These are phyloP conservation scores for Echeveria elegans DNA, from an alignment of 164 flowering plant species.

Conservation along the genomic window DNA sequence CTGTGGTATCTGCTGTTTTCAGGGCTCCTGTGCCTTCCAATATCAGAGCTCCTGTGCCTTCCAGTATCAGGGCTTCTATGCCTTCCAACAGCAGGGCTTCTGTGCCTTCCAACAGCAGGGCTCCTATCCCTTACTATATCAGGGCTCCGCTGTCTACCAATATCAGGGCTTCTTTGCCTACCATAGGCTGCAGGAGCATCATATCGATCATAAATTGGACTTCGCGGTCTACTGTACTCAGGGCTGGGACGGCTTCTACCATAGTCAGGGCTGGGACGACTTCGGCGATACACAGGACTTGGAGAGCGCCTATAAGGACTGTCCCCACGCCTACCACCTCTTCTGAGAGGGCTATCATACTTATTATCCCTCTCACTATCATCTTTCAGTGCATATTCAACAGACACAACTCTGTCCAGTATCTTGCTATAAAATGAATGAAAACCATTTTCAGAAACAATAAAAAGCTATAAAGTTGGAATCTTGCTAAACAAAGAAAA, in stretches of 20 bases:
- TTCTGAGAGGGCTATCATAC: constrained; percentile 64
- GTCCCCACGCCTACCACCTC: constrained; percentile 38
- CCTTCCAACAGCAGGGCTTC: not conserved
- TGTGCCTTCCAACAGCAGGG: constrained; percentile 12
- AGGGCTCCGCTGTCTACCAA: too few relatives aligned
- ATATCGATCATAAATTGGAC: constrained; percentile 48
- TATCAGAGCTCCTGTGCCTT: constrained; percentile 22
- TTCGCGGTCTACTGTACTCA: constrained; percentile 19
- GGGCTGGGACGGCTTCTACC: constrained; percentile 41
- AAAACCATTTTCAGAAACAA: not conserved
- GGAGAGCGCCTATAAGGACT: constrained; percentile 51
- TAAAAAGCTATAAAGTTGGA: too few relatives aligned
- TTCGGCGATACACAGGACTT: constrained; percentile 36
- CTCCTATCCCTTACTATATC: too few relatives aligned
- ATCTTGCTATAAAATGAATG: constrained; percentile 52
- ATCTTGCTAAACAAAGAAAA: not conserved
- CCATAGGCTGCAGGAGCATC: constrained; percentile 28
- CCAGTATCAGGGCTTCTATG: not conserved
- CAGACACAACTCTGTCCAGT: constrained; percentile 81
- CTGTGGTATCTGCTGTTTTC: not conserved
- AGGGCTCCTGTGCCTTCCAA: not conserved
- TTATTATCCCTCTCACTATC: constrained; percentile 64
- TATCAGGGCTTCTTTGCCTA: constrained; percentile 19
- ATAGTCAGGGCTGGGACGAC: constrained; percentile 47
- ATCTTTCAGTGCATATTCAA: constrained; percentile 89